Conservation (phyloP, 2,329 filamentous ascomycete genomes). For the Torrubiella hemipterigena region DNA sequence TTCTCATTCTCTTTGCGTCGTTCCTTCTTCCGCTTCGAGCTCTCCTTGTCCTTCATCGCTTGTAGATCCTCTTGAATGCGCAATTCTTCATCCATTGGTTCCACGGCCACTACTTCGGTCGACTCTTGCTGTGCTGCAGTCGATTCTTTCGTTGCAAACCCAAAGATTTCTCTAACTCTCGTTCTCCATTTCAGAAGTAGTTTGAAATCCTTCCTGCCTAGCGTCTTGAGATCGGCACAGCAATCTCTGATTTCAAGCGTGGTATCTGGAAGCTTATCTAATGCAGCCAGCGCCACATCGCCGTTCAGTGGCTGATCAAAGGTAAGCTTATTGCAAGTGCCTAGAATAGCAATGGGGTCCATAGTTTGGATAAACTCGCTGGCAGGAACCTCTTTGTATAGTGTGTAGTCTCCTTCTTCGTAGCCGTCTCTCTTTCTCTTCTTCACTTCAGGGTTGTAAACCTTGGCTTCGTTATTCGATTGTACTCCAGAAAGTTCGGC, state of each 20-base stretch:
- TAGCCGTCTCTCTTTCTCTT: conserved; percentile 97
- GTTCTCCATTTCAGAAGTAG: conserved; percentile 80
- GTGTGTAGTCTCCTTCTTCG: conserved; percentile 86
- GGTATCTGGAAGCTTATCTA: conserved; percentile 78
- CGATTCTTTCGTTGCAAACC: conserved; percentile 65
- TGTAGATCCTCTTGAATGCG: conserved; percentile 81
- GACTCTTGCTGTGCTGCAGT: conserved; percentile 28
- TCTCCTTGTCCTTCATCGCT: conserved; percentile 67
- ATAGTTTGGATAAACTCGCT: conserved; percentile 89
- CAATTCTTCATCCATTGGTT: conserved; percentile 89
- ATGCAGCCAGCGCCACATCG: conserved; percentile 75
- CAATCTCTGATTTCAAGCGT: conserved; percentile 69
- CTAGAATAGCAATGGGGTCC: conserved; percentile 88
- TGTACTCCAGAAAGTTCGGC: conserved; percentile 77
- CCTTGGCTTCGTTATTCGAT: conserved; percentile 93
- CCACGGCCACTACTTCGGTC: conserved; percentile 69
- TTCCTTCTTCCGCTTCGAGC: conserved; percentile 67
- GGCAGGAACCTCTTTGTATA: conserved; percentile 79
- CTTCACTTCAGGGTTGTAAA: conserved; percentile 95
- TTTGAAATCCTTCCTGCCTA: conserved; percentile 92
- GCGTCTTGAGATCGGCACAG: conserved; percentile 75
- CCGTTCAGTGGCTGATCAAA: conserved; percentile 72
- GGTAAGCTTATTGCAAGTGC: conserved; percentile 69
- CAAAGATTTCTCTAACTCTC: conserved; percentile 81
- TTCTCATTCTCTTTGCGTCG: conserved; percentile 80